Evolutionary conservation across 1,284 basidiomycete species (phyloP).

Genomic region (Papiliotrema laurentii): DNA sequence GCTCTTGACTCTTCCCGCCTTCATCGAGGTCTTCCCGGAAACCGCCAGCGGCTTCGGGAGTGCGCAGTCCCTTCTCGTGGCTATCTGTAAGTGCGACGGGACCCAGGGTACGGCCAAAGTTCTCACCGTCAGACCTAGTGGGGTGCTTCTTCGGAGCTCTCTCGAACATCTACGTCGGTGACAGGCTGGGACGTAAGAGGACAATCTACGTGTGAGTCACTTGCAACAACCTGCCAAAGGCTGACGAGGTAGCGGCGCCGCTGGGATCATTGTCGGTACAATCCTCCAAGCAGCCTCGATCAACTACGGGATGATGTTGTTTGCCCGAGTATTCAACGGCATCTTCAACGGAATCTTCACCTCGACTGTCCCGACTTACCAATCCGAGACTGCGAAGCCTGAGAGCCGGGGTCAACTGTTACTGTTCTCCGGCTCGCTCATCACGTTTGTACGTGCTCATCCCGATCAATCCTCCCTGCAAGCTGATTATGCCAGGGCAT

Average conservation of each 20-base stretch:
- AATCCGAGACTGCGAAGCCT: conserved; percentile 46
- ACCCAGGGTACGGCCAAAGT: not conserved
- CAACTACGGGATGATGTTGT: conserved; percentile 46
- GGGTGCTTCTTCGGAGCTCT: conserved; percentile 47
- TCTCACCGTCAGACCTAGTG: conserved; percentile 29
- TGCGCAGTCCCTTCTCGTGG: conserved; percentile 40
- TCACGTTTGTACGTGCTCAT: conserved; percentile 20
- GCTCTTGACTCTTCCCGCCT: conserved; percentile 35
- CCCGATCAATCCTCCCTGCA: not conserved
- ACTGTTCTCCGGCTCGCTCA: conserved; percentile 46
- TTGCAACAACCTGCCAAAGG: not conserved
- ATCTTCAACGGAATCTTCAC: conserved; percentile 44
- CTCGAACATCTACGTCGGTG: conserved; percentile 44
- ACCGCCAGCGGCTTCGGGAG: conserved; percentile 21
- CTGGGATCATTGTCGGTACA: conserved; percentile 47
- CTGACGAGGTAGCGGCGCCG: conserved; percentile 14
- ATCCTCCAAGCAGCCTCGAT: conserved; percentile 45
- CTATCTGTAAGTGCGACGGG: conserved; percentile 24
- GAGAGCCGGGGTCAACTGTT: conserved; percentile 48
- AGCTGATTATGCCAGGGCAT: conserved; percentile 11
- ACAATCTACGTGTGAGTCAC: conserved; percentile 17
- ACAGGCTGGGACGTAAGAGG: conserved; percentile 37
- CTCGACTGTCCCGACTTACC: conserved; percentile 45
- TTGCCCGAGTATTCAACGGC: conserved; percentile 48
- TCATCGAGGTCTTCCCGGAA: conserved; percentile 29